phyloP scores from a whole-genome alignment of 2,329 filamentous ascomycete species.

The Clonostachys chloroleuca region DNA sequence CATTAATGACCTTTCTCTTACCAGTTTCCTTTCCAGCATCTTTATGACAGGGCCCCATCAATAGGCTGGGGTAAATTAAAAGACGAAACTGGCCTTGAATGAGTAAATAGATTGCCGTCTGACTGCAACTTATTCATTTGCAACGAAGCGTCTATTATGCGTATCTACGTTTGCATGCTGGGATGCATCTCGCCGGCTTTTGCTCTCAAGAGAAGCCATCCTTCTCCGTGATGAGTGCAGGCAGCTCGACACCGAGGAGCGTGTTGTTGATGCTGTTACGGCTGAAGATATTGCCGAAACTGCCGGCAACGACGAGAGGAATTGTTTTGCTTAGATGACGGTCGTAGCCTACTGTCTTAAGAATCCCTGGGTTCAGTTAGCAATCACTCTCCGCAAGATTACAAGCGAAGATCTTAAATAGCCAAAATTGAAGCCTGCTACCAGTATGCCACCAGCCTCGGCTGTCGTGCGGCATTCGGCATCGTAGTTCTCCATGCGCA shows the following conservation, averaged over 20 bases:
- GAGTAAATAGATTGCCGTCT: too few species aligned
- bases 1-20: too few species aligned
- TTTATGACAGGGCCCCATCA: too few species aligned
- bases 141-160: too few species aligned
- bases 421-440: slow-evolving; percentile 85
- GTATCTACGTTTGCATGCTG: slow-evolving; percentile 59
- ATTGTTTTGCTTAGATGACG: slow-evolving; percentile 78
- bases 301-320: slow-evolving; percentile 73
- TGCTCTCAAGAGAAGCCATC: slow-evolving; percentile 67
- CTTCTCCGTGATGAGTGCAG: slow-evolving; percentile 67
- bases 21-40: too few species aligned
- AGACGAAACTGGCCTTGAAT: too few species aligned
- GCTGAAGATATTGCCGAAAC: slow-evolving; percentile 80
- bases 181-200: slow-evolving; percentile 76
- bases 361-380: slow-evolving; percentile 39
- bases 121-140: too few species aligned
- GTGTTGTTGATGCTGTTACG: slow-evolving; percentile 77
- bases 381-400: too few species aligned
- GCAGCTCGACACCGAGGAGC: slow-evolving; percentile 64
- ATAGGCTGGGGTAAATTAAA: too few species aligned
- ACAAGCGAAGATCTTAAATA: slow-evolving; percentile 26
- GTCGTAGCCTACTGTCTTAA: slow-evolving; percentile 72
- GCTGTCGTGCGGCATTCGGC: slow-evolving; percentile 60
- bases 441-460: slow-evolving; percentile 71
- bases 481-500: slow-evolving; percentile 95